Evolutionary conservation across 2,329 filamentous ascomycete genomes (phyloP).

Genomic region (Aspergillus vadensis): DNA sequence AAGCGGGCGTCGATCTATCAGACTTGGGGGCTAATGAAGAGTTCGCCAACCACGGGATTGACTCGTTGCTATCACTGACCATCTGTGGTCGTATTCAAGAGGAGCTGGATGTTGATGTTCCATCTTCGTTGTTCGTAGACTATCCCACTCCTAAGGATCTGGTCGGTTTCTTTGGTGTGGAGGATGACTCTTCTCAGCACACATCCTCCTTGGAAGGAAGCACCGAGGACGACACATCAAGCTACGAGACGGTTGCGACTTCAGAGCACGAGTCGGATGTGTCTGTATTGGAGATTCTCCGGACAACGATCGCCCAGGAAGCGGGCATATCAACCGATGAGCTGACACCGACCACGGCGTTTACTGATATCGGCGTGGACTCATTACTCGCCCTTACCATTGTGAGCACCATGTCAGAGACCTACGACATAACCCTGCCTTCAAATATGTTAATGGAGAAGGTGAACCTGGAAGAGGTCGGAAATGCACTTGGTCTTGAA

Average conservation of each 20-base stretch:
- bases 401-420: conserved; percentile 5
- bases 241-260: conserved; percentile 1
- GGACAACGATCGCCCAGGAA: conserved; percentile 11
- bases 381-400: conserved; percentile 12
- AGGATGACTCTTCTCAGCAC: background rate
- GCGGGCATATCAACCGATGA: conserved; percentile 2
- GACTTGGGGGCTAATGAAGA: conserved; percentile 30
- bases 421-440: background rate
- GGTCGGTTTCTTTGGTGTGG: background rate
- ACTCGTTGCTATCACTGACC: conserved; percentile 38
- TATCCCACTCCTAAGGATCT: conserved; percentile 45
- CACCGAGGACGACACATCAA: background rate
- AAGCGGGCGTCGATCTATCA: conserved; percentile 37
- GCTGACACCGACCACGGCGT: background rate
- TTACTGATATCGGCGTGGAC: conserved; percentile 10
- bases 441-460: conserved; percentile 4
- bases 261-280: conserved; percentile 3
- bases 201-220: background rate
- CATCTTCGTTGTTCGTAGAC: conserved; percentile 58
- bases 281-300: background rate
- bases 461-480: conserved; percentile 3
- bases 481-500: conserved; percentile 18
- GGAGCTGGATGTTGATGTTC: conserved; percentile 56
- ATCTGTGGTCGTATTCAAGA: conserved; percentile 36
- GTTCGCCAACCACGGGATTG: conserved; percentile 38